Evolutionary conservation across 1,284 basidiomycete genomes (phyloP).

Genomic region (Lentinula novae-zelandiae): DNA sequence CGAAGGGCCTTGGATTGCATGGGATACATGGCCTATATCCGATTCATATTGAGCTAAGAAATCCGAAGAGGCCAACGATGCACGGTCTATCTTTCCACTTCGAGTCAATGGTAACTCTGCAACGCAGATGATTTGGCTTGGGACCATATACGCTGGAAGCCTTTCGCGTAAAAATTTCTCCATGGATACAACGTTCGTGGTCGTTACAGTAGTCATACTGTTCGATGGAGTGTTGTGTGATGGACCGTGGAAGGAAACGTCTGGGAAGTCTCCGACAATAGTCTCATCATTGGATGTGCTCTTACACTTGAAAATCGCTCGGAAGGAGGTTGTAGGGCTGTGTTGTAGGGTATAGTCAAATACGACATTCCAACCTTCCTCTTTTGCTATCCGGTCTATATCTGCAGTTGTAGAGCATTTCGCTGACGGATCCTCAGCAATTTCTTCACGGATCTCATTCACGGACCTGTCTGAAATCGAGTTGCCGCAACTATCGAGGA

Average conservation of each 20-base stretch:
- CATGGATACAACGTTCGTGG: neutral
- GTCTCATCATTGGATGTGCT: neutral
- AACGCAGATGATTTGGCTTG: neutral
- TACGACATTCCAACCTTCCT: neutral
- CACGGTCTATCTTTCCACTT: conserved; percentile 5
- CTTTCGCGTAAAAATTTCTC: neutral
- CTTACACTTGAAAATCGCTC: neutral
- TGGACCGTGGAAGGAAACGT: neutral
- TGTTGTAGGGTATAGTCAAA: neutral
- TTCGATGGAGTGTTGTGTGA: neutral
- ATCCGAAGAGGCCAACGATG: neutral
- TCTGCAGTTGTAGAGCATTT: neutral
- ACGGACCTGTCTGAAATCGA: neutral
- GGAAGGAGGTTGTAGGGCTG: neutral
- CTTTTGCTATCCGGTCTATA: neutral
- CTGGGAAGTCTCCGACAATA: neutral
- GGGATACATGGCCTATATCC: neutral
- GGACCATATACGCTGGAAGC: neutral
- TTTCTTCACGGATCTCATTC: neutral
- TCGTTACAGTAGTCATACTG: neutral
- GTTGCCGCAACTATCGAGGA: neutral
- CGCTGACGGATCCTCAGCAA: neutral
- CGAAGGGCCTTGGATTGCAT: neutral
- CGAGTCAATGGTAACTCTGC: neutral
- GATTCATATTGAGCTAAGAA: neutral